Base-by-base conservation (phyloP, 768 basidiomycete genomes). In the Leucosporidium scottii region DNA sequence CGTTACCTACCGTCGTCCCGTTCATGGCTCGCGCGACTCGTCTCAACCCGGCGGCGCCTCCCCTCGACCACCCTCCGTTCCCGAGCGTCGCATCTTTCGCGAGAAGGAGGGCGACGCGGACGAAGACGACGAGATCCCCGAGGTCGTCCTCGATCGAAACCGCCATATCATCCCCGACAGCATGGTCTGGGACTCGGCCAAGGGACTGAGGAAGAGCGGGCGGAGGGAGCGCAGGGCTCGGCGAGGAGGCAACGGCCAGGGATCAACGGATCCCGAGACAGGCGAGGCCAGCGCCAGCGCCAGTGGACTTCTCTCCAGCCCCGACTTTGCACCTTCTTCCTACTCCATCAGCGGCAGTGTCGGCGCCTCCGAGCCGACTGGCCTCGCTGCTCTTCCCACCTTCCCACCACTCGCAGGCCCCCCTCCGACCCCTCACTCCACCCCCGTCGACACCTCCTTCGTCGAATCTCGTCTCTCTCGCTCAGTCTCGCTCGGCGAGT, bases 81-180 rank as follows among this genome's bases (percentile, higher is more conserved):
- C 57, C 36, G 61, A 64, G 68, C 70, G 74, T 58, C 66, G 64
- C 44, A 59, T 47, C 59, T 75, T 64, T 55, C 72, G 65, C 76
- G 77, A 57, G 78, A 79, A 57, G 78, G 31, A n/a, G 58, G 59
- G 47, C 28, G 65, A 72, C 34, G 39, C 69, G 17, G 66, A 72
- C 77, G 77, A 57, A 78, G 79, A 59, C 77, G 84, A 89, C 23
- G 94, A 98, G 78, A 82, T 97, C 74, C 96, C 96, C 1, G 94
- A 98, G 78, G 96, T 99, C 20, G 86, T 85, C 10, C 82, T 99
- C 58, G 93, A 93, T 74, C 86, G 86, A 70, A 89, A 99, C 77
- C 84, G 89, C n/a, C 96, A 99, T 78, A 96, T 99, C 67, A 86
- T 99, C 58, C 94, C 96, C 6, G 86, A 92, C 70, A 96, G 92